These are phyloP conservation scores for Scenedesmus sp. DNA, from an alignment of 163 green algal genomes.

Conservation along the genomic window DNA sequence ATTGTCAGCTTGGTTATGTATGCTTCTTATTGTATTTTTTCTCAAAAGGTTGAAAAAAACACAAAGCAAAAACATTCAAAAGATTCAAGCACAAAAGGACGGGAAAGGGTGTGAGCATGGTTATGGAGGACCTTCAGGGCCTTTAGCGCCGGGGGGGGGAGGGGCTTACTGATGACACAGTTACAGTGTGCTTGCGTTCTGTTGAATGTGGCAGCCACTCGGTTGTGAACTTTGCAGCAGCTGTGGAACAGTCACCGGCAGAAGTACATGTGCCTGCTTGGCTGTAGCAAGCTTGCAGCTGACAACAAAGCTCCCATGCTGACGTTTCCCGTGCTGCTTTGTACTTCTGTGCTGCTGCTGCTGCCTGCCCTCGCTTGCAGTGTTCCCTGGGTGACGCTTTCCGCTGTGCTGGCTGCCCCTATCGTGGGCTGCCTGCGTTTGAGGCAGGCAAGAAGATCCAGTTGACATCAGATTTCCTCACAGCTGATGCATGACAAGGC, in stretches of 20 bases:
- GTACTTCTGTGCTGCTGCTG: background rate
- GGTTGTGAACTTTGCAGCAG: no score
- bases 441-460: constrained; percentile 93
- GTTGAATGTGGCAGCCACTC: no score
- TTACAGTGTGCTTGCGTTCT: no score
- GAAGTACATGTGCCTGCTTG: background rate
- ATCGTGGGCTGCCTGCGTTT: constrained; percentile 93
- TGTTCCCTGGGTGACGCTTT: constrained; percentile 96
- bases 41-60: no score
- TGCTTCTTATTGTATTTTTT: no score
- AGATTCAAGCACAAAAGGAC: no score
- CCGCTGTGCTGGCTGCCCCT: constrained; percentile 93
- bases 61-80: no score
- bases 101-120: no score
- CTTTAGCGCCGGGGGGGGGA: no score
- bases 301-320: background rate
- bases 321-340: background rate
- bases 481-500: constrained; percentile 45
- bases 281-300: background rate
- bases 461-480: constrained; percentile 75
- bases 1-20: no score
- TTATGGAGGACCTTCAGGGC: no score
- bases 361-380: constrained; percentile 61
- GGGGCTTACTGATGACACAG: no score
- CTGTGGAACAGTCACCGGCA: background rate